These are phyloP conservation scores for Thermomyces lanuginosus DNA, from an alignment of 2,329 filamentous ascomycete genomes.

Conservation along the genomic window DNA sequence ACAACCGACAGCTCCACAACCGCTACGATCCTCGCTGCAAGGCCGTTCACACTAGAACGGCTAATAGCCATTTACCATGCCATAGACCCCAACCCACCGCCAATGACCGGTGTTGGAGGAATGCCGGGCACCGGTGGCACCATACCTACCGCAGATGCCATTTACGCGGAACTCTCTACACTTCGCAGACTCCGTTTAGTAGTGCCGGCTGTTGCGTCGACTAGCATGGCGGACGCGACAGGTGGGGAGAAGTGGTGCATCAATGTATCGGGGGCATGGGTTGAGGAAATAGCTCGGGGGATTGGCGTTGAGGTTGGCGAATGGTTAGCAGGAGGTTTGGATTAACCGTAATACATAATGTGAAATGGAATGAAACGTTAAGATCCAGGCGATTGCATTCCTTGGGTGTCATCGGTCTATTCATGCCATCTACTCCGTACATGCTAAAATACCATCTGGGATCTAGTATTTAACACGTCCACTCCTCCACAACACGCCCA, in stretches of 20 bases:
- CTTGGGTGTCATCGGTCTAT: no score
- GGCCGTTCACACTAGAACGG: slow-evolving; percentile 30
- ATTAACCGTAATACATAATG: slow-evolving; percentile 12
- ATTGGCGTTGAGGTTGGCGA: slow-evolving; percentile 32
- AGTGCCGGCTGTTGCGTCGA: slow-evolving; percentile 23
- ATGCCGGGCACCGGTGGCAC: no score
- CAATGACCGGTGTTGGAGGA: no score
- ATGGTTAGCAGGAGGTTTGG: slow-evolving; percentile 25
- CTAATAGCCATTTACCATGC: slow-evolving; percentile 33
- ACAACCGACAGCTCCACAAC: slow-evolving; percentile 23
- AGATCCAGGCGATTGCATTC: slow-evolving; percentile 1
- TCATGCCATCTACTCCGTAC: not conserved
- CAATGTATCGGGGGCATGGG: slow-evolving; percentile 32
- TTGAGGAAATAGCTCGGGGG: slow-evolving; percentile 28
- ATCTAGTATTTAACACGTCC: slow-evolving; percentile 17
- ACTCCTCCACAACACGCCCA: slow-evolving; percentile 20
- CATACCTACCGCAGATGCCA: slow-evolving; percentile 29
- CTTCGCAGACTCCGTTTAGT: slow-evolving; percentile 30
- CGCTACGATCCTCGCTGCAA: slow-evolving; percentile 24
- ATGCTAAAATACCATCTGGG: not conserved
- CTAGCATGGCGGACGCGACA: slow-evolving; percentile 22
- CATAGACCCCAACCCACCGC: slow-evolving; percentile 28
- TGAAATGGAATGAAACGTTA: no score
- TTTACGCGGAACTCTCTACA: slow-evolving; percentile 32
- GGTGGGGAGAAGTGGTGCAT: slow-evolving; percentile 34